phyloP scores from a whole-genome alignment of 306 rosid genomes.

The Cucumis hystrix region DNA sequence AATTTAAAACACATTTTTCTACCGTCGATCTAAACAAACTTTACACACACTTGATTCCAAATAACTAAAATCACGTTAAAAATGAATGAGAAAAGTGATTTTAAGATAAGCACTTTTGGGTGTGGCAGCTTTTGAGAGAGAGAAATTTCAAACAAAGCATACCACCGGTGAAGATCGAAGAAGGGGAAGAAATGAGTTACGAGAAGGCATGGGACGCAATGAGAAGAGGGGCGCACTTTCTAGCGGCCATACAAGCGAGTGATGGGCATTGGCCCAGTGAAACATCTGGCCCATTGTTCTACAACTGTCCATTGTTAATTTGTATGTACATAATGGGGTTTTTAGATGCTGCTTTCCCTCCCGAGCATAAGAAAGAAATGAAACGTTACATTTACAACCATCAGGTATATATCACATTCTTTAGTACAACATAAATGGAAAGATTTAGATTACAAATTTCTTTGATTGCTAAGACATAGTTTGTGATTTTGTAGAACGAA shows the following conservation, averaged over 20 bases:
- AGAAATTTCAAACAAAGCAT: constrained; percentile 13
- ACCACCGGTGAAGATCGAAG: background rate
- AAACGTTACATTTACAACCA: constrained; percentile 7
- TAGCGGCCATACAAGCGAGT: constrained; percentile 12
- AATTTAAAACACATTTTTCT: no score
- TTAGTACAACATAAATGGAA: no score
- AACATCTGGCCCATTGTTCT: constrained; percentile 11
- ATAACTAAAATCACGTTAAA: no score
- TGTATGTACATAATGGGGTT: constrained; percentile 15
- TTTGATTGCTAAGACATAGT: no score
- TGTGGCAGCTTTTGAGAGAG: constrained; percentile 8
- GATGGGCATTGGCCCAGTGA: constrained; percentile 21
- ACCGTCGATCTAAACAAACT: no score
- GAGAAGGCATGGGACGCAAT: constrained; percentile 1
- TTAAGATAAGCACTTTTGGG: background rate
- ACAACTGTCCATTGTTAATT: constrained; percentile 1
- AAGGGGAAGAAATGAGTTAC: constrained; percentile 7
- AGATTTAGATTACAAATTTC: no score
- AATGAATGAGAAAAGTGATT: no score
- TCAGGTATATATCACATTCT: background rate
- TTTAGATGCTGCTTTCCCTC: background rate
- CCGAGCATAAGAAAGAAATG: constrained; percentile 5
- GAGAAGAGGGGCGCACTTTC: constrained; percentile 7
- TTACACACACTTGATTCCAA: no score
- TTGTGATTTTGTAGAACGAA: constrained; percentile 5